Evolutionary conservation across 345 rosid species (phyloP).

Genomic region (Brassica rapa): DNA sequence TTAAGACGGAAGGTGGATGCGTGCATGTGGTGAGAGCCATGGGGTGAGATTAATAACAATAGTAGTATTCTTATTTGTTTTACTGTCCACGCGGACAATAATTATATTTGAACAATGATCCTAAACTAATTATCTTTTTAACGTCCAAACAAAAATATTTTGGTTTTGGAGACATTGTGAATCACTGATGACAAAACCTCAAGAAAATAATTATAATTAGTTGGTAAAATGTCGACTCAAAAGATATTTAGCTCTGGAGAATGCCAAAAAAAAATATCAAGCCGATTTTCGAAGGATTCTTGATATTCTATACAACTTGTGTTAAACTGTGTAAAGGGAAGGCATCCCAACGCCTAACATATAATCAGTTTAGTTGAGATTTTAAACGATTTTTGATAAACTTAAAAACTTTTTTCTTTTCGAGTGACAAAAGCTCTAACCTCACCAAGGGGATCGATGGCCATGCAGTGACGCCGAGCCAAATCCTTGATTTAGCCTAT

Average conservation of each 20-base stretch:
- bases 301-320: constrained; percentile 3
- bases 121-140: neutral
- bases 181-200: constrained; percentile 3
- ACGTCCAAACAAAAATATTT: constrained; percentile 12
- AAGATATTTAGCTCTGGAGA: neutral
- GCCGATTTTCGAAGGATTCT: neutral
- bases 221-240: constrained; percentile 16
- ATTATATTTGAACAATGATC: neutral
- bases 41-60: too few species aligned
- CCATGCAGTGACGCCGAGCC: neutral
- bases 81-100: neutral
- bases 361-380: neutral
- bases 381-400: neutral
- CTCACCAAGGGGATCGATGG: neutral
- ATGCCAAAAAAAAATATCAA: constrained; percentile 2
- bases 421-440: neutral
- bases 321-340: constrained; percentile 4
- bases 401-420: neutral
- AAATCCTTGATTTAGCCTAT: neutral
- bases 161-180: neutral
- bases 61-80: neutral
- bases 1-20: constrained; percentile 2
- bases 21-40: constrained; percentile 25
- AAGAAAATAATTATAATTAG: neutral
- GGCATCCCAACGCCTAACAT: neutral